phyloP scores from a whole-genome alignment of 208 protist genomes.

The Trypanosoma mega region DNA sequence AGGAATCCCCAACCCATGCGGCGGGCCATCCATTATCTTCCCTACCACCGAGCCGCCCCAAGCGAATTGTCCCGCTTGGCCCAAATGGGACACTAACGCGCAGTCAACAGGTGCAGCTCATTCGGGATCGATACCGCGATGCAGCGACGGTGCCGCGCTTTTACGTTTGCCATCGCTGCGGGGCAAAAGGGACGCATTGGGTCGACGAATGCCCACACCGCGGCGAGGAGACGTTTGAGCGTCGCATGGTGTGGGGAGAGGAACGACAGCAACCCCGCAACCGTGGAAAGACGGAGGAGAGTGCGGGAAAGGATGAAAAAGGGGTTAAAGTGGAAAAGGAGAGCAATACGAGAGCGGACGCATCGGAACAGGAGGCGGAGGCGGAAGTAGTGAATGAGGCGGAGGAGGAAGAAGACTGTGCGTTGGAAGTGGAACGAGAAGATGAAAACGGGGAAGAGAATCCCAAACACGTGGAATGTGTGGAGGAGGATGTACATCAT shows the following conservation, averaged over 20 bases:
- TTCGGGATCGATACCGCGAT: constrained; percentile 60
- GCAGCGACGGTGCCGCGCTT: constrained; percentile 61
- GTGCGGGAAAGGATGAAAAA: neutral
- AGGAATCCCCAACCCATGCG: too few relatives aligned
- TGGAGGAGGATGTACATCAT: too few relatives aligned
- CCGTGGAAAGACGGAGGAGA: constrained; percentile 9
- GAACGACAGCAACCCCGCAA: constrained; percentile 36
- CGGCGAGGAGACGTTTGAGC: constrained; percentile 61
- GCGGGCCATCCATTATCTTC: neutral
- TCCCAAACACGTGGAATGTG: too few relatives aligned
- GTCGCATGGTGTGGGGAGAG: constrained; percentile 71
- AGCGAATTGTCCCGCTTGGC: constrained; percentile 53
- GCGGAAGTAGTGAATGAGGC: neutral
- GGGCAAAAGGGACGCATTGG: constrained; percentile 76
- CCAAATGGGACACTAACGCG: constrained; percentile 71
- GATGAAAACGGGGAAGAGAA: constrained; percentile 19
- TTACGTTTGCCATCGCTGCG: constrained; percentile 83
- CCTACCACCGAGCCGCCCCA: constrained; percentile 12
- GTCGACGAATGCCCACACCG: constrained; percentile 68
- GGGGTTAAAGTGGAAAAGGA: neutral
- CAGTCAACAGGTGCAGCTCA: constrained; percentile 65
- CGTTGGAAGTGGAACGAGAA: neutral
- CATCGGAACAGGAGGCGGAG: too few relatives aligned
- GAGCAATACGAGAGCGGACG: too few relatives aligned
- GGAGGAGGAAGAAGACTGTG: neutral